Evolutionary conservation across 805 yeast genomes (phyloP).

Genomic region (Sugiyamaella valdiviana): DNA sequence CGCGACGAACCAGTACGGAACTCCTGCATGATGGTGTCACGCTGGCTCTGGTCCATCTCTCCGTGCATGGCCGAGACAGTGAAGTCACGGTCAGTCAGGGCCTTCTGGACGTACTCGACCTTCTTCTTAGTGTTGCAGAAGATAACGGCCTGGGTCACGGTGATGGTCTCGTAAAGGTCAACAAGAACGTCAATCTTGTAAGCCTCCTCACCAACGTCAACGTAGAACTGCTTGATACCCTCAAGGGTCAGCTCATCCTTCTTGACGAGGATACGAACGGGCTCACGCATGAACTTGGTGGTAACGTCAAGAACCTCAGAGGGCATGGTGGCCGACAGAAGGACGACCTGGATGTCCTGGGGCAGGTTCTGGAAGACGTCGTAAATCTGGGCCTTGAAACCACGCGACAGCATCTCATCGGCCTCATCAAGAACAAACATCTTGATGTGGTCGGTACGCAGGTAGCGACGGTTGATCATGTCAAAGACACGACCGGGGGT

Average conservation of each 20-base stretch:
- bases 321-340: conserved; percentile 92
- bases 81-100: conserved; percentile 73
- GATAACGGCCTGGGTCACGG: conserved; percentile 95
- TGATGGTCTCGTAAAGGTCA: conserved; percentile 89
- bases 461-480: conserved; percentile 76
- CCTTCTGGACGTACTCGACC: conserved; percentile 83
- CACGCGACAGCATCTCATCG: conserved; percentile 87
- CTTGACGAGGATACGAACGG: conserved; percentile 89
- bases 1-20: conserved; percentile 91
- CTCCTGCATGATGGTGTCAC: conserved; percentile 92
- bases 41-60: conserved; percentile 90
- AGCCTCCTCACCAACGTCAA: conserved; percentile 86
- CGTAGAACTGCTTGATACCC: conserved; percentile 88
- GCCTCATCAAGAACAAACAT: conserved; percentile 95
- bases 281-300: conserved; percentile 84
- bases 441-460: conserved; percentile 70
- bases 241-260: conserved; percentile 89
- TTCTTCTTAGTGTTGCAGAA: conserved; percentile 96
- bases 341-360: conserved; percentile 81
- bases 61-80: conserved; percentile 96
- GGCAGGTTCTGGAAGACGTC: conserved; percentile 85
- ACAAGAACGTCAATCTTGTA: conserved; percentile 93
- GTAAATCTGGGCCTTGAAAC: conserved; percentile 93
- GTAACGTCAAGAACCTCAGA: conserved; percentile 88
- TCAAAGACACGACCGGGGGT: conserved; percentile 96